phyloP scores from a whole-genome alignment of 441 rosid genomes.

The Pelargonium citronellum region DNA sequence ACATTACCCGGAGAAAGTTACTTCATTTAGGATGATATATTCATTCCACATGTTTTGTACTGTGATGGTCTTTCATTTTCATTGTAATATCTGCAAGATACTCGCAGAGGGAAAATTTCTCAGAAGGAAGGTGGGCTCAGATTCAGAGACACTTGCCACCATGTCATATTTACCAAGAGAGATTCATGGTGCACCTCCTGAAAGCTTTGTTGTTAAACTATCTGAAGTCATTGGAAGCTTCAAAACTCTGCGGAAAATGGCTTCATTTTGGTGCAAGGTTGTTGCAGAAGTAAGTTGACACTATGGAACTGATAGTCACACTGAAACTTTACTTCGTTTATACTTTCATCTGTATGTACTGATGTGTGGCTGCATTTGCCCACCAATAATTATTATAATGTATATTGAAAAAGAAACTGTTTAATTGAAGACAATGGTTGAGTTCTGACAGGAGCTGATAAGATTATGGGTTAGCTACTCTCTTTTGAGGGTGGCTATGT shows the following conservation, averaged over 20 bases:
- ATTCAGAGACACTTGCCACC: constrained; percentile 37
- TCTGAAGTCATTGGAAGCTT: constrained; percentile 92
- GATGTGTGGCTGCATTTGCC: not conserved
- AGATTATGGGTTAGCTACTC: no score
- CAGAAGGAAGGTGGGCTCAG: constrained; percentile 49
- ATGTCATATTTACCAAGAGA: constrained; percentile 52
- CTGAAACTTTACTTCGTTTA: constrained; percentile 12
- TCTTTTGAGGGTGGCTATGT: no score
- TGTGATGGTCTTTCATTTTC: constrained; percentile 49
- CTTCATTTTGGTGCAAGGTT: constrained; percentile 72
- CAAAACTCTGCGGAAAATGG: constrained; percentile 66
- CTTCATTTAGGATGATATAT: constrained; percentile 2
- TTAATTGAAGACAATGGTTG: not conserved
- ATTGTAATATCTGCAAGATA: constrained; percentile 64
- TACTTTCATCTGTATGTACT: not conserved
- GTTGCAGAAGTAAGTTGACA: constrained; percentile 65
- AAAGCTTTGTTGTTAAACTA: constrained; percentile 65
- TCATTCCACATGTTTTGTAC: constrained; percentile 23
- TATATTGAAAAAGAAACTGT: not conserved
- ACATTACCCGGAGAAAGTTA: constrained; percentile 1
- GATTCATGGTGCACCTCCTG: constrained; percentile 81
- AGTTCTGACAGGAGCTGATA: not conserved
- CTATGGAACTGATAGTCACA: not conserved
- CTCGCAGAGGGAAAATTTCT: constrained; percentile 80
- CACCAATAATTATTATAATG: not conserved